phyloP scores from a whole-genome alignment of 805 yeast genomes.

The Grigorovia humatica region DNA sequence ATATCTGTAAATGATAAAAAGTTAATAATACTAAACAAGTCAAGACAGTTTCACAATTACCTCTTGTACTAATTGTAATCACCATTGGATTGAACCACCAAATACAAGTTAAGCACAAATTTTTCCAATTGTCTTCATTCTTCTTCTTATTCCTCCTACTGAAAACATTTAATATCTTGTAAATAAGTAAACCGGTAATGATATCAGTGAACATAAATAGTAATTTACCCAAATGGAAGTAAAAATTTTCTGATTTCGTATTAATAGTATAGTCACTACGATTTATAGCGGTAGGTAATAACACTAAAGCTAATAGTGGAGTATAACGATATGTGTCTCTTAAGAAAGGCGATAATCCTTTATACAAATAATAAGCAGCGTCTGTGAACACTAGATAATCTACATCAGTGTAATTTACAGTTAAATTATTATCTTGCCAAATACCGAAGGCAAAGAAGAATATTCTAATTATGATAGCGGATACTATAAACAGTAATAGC shows the following conservation, averaged over 20 bases:
- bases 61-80: conserved; percentile 82
- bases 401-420: conserved; percentile 83
- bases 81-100: conserved; percentile 97
- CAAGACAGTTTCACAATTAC: conserved; percentile 83
- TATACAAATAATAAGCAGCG: conserved; percentile 63
- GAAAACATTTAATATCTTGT: conserved; percentile 37
- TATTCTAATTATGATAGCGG: conserved; percentile 24
- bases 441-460: conserved; percentile 63
- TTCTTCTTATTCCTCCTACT: background rate
- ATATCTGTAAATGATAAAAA: conserved; percentile 35
- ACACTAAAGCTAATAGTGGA: conserved; percentile 76
- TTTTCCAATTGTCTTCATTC: background rate
- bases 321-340: conserved; percentile 92
- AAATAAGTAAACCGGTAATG: conserved; percentile 49
- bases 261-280: conserved; percentile 30
- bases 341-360: conserved; percentile 58
- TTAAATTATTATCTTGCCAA: conserved; percentile 74
- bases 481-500: background rate
- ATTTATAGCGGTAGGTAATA: conserved; percentile 42
- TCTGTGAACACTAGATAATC: conserved; percentile 92
- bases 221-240: conserved; percentile 69
- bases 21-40: conserved; percentile 64
- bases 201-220: conserved; percentile 71
- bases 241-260: conserved; percentile 63
- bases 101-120: conserved; percentile 26